A percentile compares a stretch with the other conserved stretches of the same genome.
Conservation (phyloP, 2,329 filamentous ascomycete species). For the Coniochaeta sp. region DNA sequence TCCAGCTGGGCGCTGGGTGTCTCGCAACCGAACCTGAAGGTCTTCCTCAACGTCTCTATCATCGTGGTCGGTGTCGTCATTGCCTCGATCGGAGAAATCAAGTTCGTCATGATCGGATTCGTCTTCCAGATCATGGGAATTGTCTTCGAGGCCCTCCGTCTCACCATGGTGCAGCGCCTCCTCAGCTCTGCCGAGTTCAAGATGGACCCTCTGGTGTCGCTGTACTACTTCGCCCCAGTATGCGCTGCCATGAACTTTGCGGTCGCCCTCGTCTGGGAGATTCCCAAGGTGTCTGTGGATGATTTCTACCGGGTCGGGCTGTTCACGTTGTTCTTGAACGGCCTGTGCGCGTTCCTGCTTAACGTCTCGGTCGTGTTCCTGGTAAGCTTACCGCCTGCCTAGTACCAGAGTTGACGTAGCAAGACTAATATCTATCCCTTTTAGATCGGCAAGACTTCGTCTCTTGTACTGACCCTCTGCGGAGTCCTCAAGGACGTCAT, state of each 20-base stretch:
- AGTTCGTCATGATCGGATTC: constrained; percentile 77
- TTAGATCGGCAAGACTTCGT: constrained; percentile 82
- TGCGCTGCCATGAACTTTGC: constrained; percentile 76
- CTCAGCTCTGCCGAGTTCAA: constrained; percentile 80
- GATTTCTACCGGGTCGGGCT: constrained; percentile 70
- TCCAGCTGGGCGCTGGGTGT: constrained; percentile 85
- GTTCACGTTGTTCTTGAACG: constrained; percentile 67
- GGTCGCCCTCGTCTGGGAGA: constrained; percentile 66
- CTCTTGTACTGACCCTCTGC: constrained; percentile 77
- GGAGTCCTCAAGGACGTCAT: constrained; percentile 86
- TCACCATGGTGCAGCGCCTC: constrained; percentile 78
- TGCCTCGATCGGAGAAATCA: constrained; percentile 91
- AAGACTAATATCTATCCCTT: background rate
- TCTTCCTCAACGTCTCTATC: constrained; percentile 85
- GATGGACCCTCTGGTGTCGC: constrained; percentile 83
- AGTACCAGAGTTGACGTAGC: background rate
- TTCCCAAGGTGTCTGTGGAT: constrained; percentile 59
- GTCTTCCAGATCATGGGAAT: constrained; percentile 73
- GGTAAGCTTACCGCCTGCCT: constrained; percentile 42
- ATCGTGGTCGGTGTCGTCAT: constrained; percentile 94
- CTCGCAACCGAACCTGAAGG: constrained; percentile 74
- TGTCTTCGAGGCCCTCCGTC: constrained; percentile 72
- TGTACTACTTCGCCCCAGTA: constrained; percentile 85
- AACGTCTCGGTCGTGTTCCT: constrained; percentile 83
- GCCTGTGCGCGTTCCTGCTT: constrained; percentile 69